phyloP scores from a whole-genome alignment of 2,329 filamentous ascomycete genomes.

The Zasmidium cellare region DNA sequence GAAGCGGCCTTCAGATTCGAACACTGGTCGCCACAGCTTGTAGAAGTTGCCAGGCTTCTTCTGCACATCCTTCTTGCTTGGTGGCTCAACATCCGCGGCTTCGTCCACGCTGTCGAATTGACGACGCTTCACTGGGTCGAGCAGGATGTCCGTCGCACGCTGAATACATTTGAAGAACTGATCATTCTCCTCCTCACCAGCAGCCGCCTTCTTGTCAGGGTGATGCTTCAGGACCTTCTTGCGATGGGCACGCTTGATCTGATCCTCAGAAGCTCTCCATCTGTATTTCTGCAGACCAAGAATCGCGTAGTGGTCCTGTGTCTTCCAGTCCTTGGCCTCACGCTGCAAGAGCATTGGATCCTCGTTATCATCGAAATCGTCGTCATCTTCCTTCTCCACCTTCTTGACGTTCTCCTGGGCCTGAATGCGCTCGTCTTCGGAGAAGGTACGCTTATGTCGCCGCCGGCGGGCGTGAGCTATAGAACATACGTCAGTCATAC shows the following conservation, averaged over 20 bases:
- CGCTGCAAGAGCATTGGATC: constrained; percentile 88
- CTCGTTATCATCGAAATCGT: constrained; percentile 90
- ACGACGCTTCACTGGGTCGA: constrained; percentile 86
- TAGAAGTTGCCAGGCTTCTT: constrained; percentile 79
- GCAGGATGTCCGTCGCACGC: constrained; percentile 90
- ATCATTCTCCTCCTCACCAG: constrained; percentile 85
- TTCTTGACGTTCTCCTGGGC: constrained; percentile 94
- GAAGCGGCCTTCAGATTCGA: constrained; percentile 91
- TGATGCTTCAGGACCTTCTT: constrained; percentile 99
- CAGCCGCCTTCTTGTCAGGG: constrained; percentile 96
- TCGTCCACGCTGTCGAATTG: constrained; percentile 98
- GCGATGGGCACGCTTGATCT: constrained; percentile 98
- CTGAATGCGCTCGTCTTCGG: constrained; percentile 85
- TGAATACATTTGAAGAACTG: constrained; percentile 99
- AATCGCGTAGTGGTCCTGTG: constrained; percentile 96
- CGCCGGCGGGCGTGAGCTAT: constrained; percentile 83
- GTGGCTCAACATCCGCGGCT: constrained; percentile 86
- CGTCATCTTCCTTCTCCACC: constrained; percentile 85
- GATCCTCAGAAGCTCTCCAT: constrained; percentile 89
- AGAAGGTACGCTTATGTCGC: constrained; percentile 88
- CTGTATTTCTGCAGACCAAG: constrained; percentile 91
- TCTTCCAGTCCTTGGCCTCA: constrained; percentile 99
- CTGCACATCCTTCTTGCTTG: constrained; percentile 83
- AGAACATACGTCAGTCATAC: neutral
- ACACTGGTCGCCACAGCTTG: constrained; percentile 89